These are phyloP conservation scores for Bipolaris sorokiniana DNA, from an alignment of 2,329 filamentous ascomycete genomes.

Conservation along the genomic window DNA sequence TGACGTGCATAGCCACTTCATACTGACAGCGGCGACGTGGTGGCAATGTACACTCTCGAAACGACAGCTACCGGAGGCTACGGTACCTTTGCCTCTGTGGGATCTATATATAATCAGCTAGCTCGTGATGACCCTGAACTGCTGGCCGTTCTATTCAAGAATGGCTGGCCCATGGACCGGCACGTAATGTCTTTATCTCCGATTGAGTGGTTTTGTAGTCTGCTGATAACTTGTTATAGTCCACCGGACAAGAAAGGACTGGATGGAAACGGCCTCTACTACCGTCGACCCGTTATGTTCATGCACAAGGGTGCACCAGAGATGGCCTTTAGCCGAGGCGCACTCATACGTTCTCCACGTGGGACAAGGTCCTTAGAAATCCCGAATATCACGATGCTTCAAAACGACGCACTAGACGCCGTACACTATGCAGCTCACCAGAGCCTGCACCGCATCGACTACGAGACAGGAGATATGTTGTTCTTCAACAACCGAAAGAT, in stretches of 20 bases:
- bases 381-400: not conserved
- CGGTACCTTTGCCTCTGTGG: not conserved
- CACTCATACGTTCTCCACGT: not conserved
- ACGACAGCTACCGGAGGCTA: not conserved
- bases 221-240: not conserved
- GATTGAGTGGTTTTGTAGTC: not conserved
- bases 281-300: not conserved
- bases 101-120: not conserved
- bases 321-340: not conserved
- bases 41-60: not conserved
- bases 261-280: not conserved
- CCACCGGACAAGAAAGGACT: not conserved
- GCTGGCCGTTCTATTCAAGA: not conserved
- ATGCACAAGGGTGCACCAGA: not conserved
- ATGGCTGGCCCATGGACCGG: not conserved
- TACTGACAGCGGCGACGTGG: not conserved
- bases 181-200: not conserved
- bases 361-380: not conserved
- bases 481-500: not conserved
- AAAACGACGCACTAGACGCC: not conserved
- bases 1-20: not conserved
- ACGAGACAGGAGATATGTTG: not conserved
- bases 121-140: not conserved
- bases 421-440: not conserved
- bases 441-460: not conserved